These are phyloP conservation scores for Rhizopogon roseolus DNA, from an alignment of 768 basidiomycete species.

Conservation along the genomic window DNA sequence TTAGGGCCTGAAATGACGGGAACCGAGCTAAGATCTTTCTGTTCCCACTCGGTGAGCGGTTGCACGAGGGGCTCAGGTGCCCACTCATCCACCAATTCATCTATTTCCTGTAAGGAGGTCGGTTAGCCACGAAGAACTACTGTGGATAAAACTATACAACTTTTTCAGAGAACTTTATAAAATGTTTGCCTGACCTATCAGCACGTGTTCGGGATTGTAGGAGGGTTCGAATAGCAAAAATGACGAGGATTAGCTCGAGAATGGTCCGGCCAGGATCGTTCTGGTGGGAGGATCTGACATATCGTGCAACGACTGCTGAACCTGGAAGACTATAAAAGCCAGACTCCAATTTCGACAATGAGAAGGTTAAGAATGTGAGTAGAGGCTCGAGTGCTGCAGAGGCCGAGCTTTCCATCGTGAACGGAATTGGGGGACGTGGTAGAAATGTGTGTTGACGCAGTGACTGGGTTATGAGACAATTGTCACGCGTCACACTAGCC, in stretches of 20 bases:
- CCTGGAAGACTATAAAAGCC: conserved; percentile 76
- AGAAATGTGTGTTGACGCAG: no score
- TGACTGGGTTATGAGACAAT: no score
- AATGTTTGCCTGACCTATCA: conserved; percentile 81
- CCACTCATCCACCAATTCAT: conserved; percentile 97
- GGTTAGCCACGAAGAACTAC: neutral
- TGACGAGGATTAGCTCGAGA: conserved; percentile 81
- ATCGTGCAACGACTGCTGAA: conserved; percentile 80
- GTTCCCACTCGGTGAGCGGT: conserved; percentile 54
- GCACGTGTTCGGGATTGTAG: conserved; percentile 85
- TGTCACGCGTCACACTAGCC: no score
- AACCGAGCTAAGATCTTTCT: conserved; percentile 64
- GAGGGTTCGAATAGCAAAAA: conserved; percentile 89
- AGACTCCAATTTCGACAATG: conserved; percentile 53
- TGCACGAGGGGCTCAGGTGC: conserved; percentile 76
- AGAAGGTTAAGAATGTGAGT: conserved; percentile 60
- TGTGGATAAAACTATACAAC: conserved; percentile 34
- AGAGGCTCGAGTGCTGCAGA: conserved; percentile 42
- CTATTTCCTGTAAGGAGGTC: conserved; percentile 66
- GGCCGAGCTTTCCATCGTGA: conserved; percentile 30
- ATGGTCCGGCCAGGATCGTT: conserved; percentile 93
- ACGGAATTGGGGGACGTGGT: neutral
- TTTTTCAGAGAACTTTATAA: conserved; percentile 88
- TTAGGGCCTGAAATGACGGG: conserved; percentile 78
- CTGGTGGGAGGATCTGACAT: conserved; percentile 92